Evolutionary conservation across 2,329 filamentous ascomycete genomes (phyloP), one percentile per base, ranked within the genome.

Genomic region (Teratosphaeria epicoccoides): DNA sequence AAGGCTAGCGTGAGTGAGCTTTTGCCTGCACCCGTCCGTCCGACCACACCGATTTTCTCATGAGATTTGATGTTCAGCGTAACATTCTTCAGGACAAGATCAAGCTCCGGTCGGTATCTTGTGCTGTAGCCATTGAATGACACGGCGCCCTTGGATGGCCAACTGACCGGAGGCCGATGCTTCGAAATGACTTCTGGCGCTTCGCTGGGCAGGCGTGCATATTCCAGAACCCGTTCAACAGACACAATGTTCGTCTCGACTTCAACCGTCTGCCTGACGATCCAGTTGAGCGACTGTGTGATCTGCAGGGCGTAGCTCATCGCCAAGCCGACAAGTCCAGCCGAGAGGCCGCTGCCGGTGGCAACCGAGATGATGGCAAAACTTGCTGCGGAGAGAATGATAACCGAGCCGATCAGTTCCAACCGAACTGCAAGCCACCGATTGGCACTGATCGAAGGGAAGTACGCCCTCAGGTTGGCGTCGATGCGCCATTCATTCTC

Each of bases 221-320:
- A 98, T 70, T 98, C 94, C 47, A 98, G 82, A 46, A 98, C 90
- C 65, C 93, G 86, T 77, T 98, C 93, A 33, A 98, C 93, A 9
- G 91, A 95, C 45, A 98, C 91, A 64, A 98, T 98, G 71, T 98
- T 98, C n/a, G 91, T 97, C 76, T 98, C 94, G n/a, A 98, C 93
- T 70, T 98, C 94, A 28, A 98, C 93, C 0, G 90, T 96, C 72
- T 98, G 93, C 53, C 94, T 83, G 49, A 98, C 93, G 64, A 98
- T 96, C 93, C 93, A 98, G 75, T 97, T 98, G 63, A 98, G 79
- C 29, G 90, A 95, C 60, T 91, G 87, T 1, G 93, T 98, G 65
- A 98, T 97, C 73, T 96, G 88, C 57, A 98, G 79, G 37, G 90
- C 93, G 71, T 97, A 96, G 46, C 91, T 95, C 89, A 98, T 95